These are phyloP conservation scores for Ceriops tagal DNA, from an alignment of 345 rosid species.

Conservation along the genomic window DNA sequence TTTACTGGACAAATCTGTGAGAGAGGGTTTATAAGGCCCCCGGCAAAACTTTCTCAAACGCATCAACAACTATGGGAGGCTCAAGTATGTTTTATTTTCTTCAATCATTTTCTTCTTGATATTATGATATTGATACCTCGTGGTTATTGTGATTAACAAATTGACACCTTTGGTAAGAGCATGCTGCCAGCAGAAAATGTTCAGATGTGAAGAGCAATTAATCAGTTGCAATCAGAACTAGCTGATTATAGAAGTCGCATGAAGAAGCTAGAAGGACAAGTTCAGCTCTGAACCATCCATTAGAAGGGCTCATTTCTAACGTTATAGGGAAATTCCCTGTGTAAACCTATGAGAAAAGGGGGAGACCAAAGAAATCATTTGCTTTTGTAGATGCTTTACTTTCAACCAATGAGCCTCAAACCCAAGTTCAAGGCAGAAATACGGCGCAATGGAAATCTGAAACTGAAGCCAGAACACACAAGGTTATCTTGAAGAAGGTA, in stretches of 20 bases:
- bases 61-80: slow-evolving; percentile 46
- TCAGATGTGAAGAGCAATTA: slow-evolving; percentile 28
- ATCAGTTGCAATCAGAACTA: slow-evolving; percentile 37
- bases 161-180: not conserved
- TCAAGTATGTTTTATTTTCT: slow-evolving; percentile 29
- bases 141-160: not conserved
- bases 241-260: slow-evolving; percentile 30
- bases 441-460: slow-evolving; percentile 18
- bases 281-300: slow-evolving; percentile 26
- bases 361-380: slow-evolving; percentile 34
- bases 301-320: slow-evolving; percentile 10
- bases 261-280: slow-evolving; percentile 34
- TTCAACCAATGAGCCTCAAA: slow-evolving; percentile 24
- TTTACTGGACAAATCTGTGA: slow-evolving; percentile 22
- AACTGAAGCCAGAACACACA: slow-evolving; percentile 19
- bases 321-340: slow-evolving; percentile 15
- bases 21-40: slow-evolving; percentile 33
- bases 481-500: slow-evolving; percentile 24
- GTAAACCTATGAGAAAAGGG: slow-evolving; percentile 28
- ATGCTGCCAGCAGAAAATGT: slow-evolving; percentile 39
- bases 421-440: slow-evolving; percentile 26
- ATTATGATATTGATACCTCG: not conserved
- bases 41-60: slow-evolving; percentile 37
- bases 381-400: slow-evolving; percentile 21
- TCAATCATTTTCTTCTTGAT: not conserved